phyloP scores from a whole-genome alignment of 148 eudicot species.

The Camellia sinensis region DNA sequence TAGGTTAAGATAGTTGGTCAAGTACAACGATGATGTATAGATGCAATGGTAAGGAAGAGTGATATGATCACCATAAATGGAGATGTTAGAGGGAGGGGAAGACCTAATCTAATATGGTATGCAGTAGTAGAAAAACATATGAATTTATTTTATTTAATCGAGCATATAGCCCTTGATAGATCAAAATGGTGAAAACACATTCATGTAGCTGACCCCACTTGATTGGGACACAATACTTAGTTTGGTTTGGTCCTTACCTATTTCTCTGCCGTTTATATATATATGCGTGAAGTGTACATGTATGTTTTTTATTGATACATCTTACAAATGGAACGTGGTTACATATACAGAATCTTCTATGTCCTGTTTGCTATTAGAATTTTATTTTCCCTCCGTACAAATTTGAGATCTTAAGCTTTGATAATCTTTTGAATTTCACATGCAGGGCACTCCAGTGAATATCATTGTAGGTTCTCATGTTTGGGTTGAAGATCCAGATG shows the following conservation, averaged over 20 bases:
- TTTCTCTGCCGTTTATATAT: background rate
- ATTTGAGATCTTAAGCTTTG: background rate
- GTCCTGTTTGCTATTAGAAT: background rate
- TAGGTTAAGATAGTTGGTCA: no score
- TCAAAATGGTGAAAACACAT: no score
- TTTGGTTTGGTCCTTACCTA: background rate
- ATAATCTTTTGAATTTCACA: background rate
- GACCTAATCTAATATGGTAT: no score
- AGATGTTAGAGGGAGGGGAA: no score
- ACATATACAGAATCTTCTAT: background rate
- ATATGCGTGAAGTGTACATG: background rate
- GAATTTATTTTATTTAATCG: no score
- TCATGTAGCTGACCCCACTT: no score
- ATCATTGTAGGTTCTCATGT: constrained; percentile 57
- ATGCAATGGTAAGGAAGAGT: no score
- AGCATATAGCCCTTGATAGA: no score
- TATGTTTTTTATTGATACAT: background rate
- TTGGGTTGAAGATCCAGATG: constrained; percentile 56
- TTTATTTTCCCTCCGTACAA: background rate
- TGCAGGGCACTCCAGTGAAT: constrained; percentile 51
- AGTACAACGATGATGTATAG: no score
- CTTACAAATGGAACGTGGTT: background rate
- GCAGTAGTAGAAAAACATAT: no score
- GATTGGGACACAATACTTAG: no score
- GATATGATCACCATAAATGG: no score